Percentiles rank a stretch among this genome's conserved stretches.
phyloP scores from a whole-genome alignment of 2,329 filamentous ascomycete species.

The Trichoderma polysporum region DNA sequence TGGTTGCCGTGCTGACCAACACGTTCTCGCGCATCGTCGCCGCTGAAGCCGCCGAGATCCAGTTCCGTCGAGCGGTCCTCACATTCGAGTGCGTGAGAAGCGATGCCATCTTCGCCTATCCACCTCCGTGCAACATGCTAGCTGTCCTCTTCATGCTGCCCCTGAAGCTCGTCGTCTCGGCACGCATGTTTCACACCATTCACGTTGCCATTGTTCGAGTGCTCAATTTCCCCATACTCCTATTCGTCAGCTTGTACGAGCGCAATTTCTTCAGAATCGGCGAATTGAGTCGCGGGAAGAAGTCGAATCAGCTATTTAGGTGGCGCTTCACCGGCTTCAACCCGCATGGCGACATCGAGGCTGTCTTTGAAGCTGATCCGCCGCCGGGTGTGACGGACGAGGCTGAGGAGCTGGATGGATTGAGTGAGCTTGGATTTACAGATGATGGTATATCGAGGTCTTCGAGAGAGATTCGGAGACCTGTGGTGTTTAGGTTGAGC shows the following conservation, averaged over 20 bases:
- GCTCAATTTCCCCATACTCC: conserved; percentile 63
- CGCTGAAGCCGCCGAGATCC: conserved; percentile 68
- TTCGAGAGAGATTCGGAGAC: conserved; percentile 27
- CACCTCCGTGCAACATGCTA: conserved; percentile 68
- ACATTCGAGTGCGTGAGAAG: conserved; percentile 74
- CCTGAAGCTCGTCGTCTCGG: conserved; percentile 60
- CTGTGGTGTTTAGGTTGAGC: conserved; percentile 18
- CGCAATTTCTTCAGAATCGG: conserved; percentile 33
- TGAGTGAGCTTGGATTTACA: conserved; percentile 36
- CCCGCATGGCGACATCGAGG: conserved; percentile 61
- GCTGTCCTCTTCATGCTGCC: conserved; percentile 64
- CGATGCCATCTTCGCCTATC: conserved; percentile 68
- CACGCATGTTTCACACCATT: conserved; percentile 68
- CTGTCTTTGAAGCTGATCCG: conserved; percentile 56
- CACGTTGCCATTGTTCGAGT: conserved; percentile 65
- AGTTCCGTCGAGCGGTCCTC: conserved; percentile 68
- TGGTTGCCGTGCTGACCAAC: conserved; percentile 71
- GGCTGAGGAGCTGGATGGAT: conserved; percentile 36
- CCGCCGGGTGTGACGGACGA: conserved; percentile 46
- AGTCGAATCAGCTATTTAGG: conserved; percentile 28
- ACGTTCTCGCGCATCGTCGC: conserved; percentile 70
- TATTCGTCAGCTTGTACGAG: conserved; percentile 62
- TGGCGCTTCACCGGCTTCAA: conserved; percentile 50
- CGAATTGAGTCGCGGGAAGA: conserved; percentile 43
- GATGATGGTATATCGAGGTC: conserved; percentile 34